phyloP scores from a whole-genome alignment of 306 rosid species.

The Myrica gale region DNA sequence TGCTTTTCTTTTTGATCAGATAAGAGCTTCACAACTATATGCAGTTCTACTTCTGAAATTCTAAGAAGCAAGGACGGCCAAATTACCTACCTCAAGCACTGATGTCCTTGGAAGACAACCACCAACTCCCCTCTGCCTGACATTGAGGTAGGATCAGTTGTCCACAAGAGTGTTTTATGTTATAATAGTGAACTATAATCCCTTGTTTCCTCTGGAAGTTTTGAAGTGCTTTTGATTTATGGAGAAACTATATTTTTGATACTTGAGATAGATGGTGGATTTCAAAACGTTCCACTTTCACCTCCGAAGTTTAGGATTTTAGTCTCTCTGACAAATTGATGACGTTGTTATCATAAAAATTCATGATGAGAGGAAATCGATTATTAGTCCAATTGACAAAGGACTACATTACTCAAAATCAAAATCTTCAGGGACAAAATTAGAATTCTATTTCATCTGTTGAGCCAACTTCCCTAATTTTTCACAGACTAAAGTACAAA shows the following conservation, averaged over 20 bases:
- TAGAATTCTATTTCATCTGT: background rate
- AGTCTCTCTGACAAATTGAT: background rate
- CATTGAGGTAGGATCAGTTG: no score
- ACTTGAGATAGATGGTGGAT: background rate
- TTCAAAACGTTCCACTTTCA: background rate
- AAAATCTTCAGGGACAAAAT: background rate
- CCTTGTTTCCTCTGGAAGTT: background rate
- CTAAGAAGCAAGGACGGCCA: no score
- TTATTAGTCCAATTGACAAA: no score
- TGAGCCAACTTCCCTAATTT: background rate
- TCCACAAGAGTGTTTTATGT: no score
- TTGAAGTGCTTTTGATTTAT: background rate
- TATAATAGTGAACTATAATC: background rate
- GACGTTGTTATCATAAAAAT: background rate
- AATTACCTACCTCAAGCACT: no score
- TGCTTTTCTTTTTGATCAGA: no score
- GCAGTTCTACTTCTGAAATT: no score
- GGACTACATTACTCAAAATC: background rate
- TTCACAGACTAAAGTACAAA: background rate
- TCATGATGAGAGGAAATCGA: background rate
- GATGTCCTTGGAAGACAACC: no score
- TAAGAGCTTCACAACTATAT: no score
- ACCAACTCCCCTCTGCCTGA: no score
- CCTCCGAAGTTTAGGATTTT: background rate
- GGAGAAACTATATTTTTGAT: background rate